Conservation (phyloP, 371 early-diverging fungal genomes). For the Rhizoclosmatium hyalinum region DNA sequence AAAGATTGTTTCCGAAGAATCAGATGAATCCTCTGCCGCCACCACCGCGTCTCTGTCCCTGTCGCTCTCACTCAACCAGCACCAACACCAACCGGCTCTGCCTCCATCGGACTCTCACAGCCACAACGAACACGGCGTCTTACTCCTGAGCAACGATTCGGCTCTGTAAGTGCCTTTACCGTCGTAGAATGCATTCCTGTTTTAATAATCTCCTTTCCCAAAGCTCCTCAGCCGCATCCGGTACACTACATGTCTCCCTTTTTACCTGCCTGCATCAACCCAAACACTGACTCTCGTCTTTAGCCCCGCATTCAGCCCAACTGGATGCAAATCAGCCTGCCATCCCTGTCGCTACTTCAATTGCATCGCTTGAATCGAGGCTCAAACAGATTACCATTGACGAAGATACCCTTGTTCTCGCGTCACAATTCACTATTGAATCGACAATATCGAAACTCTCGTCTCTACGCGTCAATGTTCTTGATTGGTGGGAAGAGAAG, state of each 20-base stretch:
- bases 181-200: neutral
- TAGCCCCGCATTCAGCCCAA: neutral
- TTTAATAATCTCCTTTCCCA: too few species aligned
- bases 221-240: neutral
- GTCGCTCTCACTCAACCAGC: neutral
- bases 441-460: constrained; percentile 68
- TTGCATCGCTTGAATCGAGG: neutral
- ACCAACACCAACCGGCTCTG: neutral
- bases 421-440: constrained; percentile 67
- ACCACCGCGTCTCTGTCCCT: neutral
- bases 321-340: neutral
- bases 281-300: neutral
- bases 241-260: neutral
- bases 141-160: neutral
- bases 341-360: neutral
- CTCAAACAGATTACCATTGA: constrained; percentile 17
- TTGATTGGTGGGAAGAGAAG: constrained; percentile 54
- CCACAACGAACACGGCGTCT: neutral
- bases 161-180: neutral
- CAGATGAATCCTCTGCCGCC: neutral
- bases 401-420: constrained; percentile 70
- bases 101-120: neutral
- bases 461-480: constrained; percentile 63
- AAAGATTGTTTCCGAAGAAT: neutral
- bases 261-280: too few species aligned